A percentile compares a stretch with the other conserved stretches of the same genome.
These are phyloP conservation scores for Kwoniella sp. DNA, from an alignment of 768 basidiomycete genomes.

Conservation along the genomic window DNA sequence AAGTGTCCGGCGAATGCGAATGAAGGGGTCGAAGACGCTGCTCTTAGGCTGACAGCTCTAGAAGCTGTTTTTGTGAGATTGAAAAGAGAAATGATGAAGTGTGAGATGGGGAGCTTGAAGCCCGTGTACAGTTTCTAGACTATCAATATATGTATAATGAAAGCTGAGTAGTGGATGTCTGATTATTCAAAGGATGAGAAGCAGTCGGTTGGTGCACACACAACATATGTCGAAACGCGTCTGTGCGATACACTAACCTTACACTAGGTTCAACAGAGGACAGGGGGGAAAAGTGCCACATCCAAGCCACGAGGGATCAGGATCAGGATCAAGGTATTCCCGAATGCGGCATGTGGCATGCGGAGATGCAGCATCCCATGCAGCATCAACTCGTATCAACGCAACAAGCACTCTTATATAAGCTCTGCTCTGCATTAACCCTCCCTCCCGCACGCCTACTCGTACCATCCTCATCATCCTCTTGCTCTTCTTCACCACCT, in stretches of 20 bases:
- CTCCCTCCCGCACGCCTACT: constrained; percentile 19
- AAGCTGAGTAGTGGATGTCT: not conserved
- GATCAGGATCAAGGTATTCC: not conserved
- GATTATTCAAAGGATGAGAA: not conserved
- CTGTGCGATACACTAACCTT: not conserved
- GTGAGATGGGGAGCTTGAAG: not conserved
- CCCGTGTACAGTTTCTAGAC: too few species aligned
- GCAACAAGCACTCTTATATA: too few species aligned
- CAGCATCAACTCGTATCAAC: too few species aligned
- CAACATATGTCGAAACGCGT: not conserved
- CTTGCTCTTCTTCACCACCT: constrained; percentile 2
- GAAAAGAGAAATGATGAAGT: constrained; percentile 8
- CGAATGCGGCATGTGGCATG: too few species aligned
- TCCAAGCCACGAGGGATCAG: not conserved
- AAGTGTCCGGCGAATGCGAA: not conserved
- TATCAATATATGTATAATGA: too few species aligned
- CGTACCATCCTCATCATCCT: not conserved
- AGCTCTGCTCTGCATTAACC: too few species aligned
- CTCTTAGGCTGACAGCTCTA: constrained; percentile 6
- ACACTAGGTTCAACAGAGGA: not conserved
- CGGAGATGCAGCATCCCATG: too few species aligned
- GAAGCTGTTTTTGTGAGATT: not conserved
- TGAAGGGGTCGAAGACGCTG: not conserved
- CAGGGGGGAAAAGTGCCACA: not conserved
- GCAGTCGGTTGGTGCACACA: not conserved